Percentiles rank a stretch among this genome's conserved stretches.
Evolutionary conservation across 192 early-diverging fungal genomes (phyloP).

Genomic region (Backusella australiensis): DNA sequence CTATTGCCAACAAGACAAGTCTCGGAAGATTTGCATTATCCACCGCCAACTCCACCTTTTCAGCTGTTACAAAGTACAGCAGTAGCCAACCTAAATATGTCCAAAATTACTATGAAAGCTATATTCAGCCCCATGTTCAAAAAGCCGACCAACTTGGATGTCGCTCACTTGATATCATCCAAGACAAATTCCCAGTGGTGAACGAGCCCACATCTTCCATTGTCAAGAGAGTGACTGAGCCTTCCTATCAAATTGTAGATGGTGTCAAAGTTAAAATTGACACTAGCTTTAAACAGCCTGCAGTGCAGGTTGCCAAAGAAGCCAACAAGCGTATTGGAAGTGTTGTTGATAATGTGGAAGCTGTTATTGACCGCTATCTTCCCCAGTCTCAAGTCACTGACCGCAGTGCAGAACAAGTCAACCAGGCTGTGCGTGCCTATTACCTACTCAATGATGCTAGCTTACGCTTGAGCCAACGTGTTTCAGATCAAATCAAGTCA

Average conservation of each 20-base stretch:
- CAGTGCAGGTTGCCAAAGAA: constrained; percentile 48
- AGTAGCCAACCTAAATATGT: constrained; percentile 22
- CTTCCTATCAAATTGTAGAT: constrained; percentile 50
- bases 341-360: constrained; percentile 57
- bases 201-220: constrained; percentile 61
- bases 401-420: constrained; percentile 19
- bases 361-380: constrained; percentile 37
- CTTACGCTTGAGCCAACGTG: constrained; percentile 29
- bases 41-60: constrained; percentile 15
- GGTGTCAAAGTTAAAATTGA: constrained; percentile 27
- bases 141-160: constrained; percentile 61
- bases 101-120: constrained; percentile 31
- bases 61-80: constrained; percentile 21
- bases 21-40: constrained; percentile 27
- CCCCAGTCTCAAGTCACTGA: constrained; percentile 18
- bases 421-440: constrained; percentile 34
- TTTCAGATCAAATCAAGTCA: constrained; percentile 22
- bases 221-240: constrained; percentile 51
- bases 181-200: constrained; percentile 61
- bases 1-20: constrained; percentile 24
- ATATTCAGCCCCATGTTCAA: constrained; percentile 56
- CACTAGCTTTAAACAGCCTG: constrained; percentile 22
- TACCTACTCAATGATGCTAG: constrained; percentile 22
- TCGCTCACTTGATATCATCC: constrained; percentile 62
- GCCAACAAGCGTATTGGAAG: constrained; percentile 24